phyloP scores from a whole-genome alignment of 306 rosid species.

The Crotalaria pallida region DNA sequence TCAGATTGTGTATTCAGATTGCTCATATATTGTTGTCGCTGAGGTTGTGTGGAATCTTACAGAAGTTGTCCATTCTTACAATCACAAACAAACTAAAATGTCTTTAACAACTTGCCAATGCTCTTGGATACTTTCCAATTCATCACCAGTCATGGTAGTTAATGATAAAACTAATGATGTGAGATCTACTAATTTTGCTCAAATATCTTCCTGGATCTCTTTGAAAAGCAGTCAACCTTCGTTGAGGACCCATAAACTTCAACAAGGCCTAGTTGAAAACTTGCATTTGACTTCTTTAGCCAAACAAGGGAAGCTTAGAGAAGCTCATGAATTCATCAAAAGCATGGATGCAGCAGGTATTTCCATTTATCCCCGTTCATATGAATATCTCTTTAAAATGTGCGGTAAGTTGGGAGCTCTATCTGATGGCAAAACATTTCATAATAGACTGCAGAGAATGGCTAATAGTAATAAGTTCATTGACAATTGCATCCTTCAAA shows the following conservation, averaged over 20 bases:
- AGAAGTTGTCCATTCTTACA: background rate
- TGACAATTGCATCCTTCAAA: conserved; percentile 38
- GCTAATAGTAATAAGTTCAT: conserved; percentile 30
- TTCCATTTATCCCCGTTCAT: conserved; percentile 33
- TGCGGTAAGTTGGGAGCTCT: conserved; percentile 39
- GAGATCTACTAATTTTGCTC: conserved; percentile 35
- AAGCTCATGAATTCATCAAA: conserved; percentile 44
- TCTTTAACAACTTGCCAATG: conserved; percentile 21
- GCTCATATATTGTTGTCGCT: background rate
- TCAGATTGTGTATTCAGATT: background rate
- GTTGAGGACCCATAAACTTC: background rate
- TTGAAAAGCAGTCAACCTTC: conserved; percentile 21
- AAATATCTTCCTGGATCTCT: conserved; percentile 56
- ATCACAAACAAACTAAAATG: conserved; percentile 23
- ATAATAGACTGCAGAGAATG: conserved; percentile 28
- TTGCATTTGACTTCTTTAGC: conserved; percentile 50
- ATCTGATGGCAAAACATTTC: conserved; percentile 39
- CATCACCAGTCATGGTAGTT: conserved; percentile 8
- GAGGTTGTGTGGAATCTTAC: background rate
- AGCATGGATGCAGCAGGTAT: conserved; percentile 39
- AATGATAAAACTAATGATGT: conserved; percentile 6
- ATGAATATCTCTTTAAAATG: conserved; percentile 37
- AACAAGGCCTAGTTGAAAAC: conserved; percentile 45
- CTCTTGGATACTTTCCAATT: conserved; percentile 13
- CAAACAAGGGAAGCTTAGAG: conserved; percentile 42